These are phyloP conservation scores for Heliamphora exappendiculata DNA, from an alignment of 148 eudicot genomes.

Conservation along the genomic window DNA sequence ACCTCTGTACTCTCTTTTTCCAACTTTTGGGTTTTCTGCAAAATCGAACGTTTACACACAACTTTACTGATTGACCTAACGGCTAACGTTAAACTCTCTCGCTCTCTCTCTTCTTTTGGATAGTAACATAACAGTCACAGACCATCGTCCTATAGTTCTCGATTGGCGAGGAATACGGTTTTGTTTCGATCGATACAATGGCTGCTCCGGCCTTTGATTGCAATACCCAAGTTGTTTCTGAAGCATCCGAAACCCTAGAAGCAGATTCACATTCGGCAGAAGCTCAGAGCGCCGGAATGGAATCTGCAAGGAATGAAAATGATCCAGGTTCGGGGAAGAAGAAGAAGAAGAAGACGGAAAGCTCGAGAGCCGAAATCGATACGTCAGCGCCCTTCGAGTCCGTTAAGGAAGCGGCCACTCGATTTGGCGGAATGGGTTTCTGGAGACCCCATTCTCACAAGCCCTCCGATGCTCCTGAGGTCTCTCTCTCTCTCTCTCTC, in stretches of 20 bases:
- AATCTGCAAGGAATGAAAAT: not conserved
- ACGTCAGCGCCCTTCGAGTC: constrained; percentile 95
- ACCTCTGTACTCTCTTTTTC: not conserved
- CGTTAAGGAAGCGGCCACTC: constrained; percentile 75
- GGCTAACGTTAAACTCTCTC: constrained; percentile 10
- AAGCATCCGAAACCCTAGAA: not conserved
- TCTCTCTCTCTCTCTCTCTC: not conserved
- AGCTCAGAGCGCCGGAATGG: not conserved
- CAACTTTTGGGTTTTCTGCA: not conserved
- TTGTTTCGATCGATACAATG: not conserved
- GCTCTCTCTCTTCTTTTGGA: not conserved
- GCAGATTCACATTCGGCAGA: not conserved
- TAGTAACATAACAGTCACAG: not conserved
- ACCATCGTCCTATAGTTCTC: not conserved
- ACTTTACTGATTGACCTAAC: not conserved
- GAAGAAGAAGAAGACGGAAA: constrained; percentile 10
- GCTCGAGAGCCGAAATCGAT: constrained; percentile 61
- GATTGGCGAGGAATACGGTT: not conserved
- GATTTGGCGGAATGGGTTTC: constrained; percentile 81
- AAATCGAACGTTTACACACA: constrained; percentile 9
- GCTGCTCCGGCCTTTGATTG: not conserved
- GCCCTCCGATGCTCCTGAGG: constrained; percentile 19
- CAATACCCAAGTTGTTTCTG: constrained; percentile 2
- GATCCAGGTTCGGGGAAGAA: constrained; percentile 9
- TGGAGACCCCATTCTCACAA: constrained; percentile 54